Conservation (phyloP, 2,329 filamentous ascomycete species). For the Phialophora tarda region DNA sequence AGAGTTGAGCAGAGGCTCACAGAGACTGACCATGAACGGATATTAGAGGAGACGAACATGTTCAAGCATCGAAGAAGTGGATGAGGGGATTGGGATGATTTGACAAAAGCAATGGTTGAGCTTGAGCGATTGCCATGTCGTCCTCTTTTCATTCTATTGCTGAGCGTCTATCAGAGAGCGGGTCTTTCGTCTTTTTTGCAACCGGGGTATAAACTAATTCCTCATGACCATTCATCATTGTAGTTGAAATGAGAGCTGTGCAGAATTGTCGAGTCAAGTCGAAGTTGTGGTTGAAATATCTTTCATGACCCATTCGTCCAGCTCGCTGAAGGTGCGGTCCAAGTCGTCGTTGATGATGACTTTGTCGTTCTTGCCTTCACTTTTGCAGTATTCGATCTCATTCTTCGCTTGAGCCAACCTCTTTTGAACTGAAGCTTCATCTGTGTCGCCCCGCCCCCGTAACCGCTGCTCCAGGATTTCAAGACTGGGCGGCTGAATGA, state of each 20-base stretch:
- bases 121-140: constrained; percentile 32
- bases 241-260: constrained; percentile 8
- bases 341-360: constrained; percentile 71
- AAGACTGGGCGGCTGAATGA: constrained; percentile 79
- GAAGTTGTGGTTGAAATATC: constrained; percentile 25
- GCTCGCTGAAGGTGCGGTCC: constrained; percentile 61
- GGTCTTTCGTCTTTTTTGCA: constrained; percentile 35
- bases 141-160: constrained; percentile 33
- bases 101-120: constrained; percentile 31
- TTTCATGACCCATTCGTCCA: constrained; percentile 59
- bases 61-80: constrained; percentile 9
- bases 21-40: constrained; percentile 98
- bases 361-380: constrained; percentile 68
- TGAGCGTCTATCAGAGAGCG: constrained; percentile 38
- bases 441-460: constrained; percentile 77
- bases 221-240: constrained; percentile 28
- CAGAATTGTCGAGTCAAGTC: constrained; percentile 1
- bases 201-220: constrained; percentile 32
- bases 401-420: constrained; percentile 72
- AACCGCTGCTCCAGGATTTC: constrained; percentile 76
- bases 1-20: constrained; percentile 94
- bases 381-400: constrained; percentile 75
- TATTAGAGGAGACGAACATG: constrained; percentile 62
- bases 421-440: constrained; percentile 71
- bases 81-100: constrained; percentile 25